phyloP scores from a whole-genome alignment of 805 yeast genomes.

The Ogataea henricii region DNA sequence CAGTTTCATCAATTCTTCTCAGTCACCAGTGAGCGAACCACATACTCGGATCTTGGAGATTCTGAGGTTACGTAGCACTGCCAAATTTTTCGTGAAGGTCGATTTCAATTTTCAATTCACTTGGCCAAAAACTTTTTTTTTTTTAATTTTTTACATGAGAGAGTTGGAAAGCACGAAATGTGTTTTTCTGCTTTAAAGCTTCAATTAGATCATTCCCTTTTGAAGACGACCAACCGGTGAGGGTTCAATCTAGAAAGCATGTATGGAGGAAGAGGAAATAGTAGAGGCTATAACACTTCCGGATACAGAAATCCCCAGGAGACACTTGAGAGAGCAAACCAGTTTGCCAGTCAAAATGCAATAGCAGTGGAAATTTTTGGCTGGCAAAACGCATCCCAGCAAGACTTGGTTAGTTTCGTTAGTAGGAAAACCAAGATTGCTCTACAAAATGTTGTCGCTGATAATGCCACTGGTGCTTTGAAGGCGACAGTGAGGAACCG shows the following conservation, averaged over 20 bases:
- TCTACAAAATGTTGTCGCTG: constrained; percentile 53
- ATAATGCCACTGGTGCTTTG: constrained; percentile 50
- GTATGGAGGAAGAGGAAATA: constrained; percentile 38
- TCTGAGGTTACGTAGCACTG: constrained; percentile 6
- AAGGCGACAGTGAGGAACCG: constrained; percentile 57
- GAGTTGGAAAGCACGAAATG: too few species aligned
- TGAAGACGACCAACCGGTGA: too few species aligned
- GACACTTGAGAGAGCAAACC: constrained; percentile 24
- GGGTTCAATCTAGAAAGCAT: constrained; percentile 13
- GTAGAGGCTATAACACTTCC: constrained; percentile 20
- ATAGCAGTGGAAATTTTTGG: constrained; percentile 65
- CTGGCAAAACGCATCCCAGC: constrained; percentile 79
- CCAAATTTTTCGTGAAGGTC: background rate
- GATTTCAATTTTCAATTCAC: too few species aligned
- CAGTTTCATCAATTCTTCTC: too few species aligned
- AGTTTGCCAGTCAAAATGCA: constrained; percentile 29
- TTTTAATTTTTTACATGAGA: background rate
- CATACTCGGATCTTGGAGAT: too few species aligned
- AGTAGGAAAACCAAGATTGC: constrained; percentile 64
- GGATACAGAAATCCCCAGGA: constrained; percentile 21
- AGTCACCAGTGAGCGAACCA: too few species aligned
- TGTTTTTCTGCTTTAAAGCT: too few species aligned
- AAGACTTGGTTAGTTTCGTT: constrained; percentile 68
- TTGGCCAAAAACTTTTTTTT: background rate
- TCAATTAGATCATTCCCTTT: too few species aligned